These are phyloP conservation scores for Suhomyces vadensis DNA, from an alignment of 805 yeast species.

Conservation along the genomic window DNA sequence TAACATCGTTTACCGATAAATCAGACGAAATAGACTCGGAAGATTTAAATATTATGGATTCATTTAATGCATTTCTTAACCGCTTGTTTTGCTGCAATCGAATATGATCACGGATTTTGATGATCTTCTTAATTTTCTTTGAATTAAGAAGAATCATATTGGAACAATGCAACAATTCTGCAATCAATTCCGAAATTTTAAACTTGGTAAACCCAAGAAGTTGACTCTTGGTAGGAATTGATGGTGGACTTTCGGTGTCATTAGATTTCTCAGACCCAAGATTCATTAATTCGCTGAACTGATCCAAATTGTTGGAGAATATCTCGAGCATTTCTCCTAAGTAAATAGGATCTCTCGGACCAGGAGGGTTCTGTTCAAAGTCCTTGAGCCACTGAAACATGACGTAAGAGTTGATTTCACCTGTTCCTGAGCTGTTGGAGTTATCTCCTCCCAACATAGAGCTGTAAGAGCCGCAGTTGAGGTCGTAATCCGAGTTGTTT, in stretches of 20 bases:
- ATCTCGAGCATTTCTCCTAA: constrained; percentile 80
- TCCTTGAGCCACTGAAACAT: constrained; percentile 48
- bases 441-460: constrained; percentile 46
- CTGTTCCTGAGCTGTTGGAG: constrained; percentile 17
- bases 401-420: constrained; percentile 42
- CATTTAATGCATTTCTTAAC: constrained; percentile 43
- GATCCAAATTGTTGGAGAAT: constrained; percentile 72
- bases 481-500: constrained; percentile 94
- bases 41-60: constrained; percentile 15
- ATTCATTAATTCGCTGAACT: constrained; percentile 65
- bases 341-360: constrained; percentile 88
- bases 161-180: constrained; percentile 95
- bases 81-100: constrained; percentile 47
- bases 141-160: constrained; percentile 92
- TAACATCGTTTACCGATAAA: constrained; percentile 28
- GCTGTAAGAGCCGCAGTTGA: constrained; percentile 78
- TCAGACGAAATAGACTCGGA: constrained; percentile 6
- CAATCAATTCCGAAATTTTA: constrained; percentile 86
- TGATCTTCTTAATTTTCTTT: constrained; percentile 64
- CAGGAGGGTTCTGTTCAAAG: constrained; percentile 86
- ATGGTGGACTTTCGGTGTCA: background rate
- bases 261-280: background rate
- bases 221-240: constrained; percentile 11
- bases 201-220: constrained; percentile 91
- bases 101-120: constrained; percentile 66